Percentiles rank a stretch among this genome's conserved stretches.
Evolutionary conservation across 129 eudicot genomes (phyloP).

Genomic region (Cynara cardunculus): DNA sequence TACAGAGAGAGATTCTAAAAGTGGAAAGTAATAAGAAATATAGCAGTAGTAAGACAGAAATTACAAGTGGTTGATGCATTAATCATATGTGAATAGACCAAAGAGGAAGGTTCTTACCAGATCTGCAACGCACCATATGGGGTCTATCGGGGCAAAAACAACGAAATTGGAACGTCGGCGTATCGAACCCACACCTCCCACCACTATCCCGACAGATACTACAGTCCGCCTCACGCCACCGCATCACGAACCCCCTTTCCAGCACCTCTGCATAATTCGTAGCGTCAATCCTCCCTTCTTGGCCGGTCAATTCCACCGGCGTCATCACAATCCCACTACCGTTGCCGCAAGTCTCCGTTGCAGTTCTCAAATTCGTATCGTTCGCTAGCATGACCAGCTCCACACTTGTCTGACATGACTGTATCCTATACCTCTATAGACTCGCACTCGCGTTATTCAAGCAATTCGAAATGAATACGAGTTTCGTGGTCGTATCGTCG

Average conservation of each 20-base stretch:
- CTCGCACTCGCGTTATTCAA: not conserved
- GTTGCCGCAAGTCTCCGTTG: constrained; percentile 15
- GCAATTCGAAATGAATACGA: constrained; percentile 12
- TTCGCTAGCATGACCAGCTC: constrained; percentile 23
- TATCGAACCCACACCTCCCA: constrained; percentile 63
- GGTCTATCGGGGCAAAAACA: constrained; percentile 70
- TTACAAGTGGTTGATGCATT: not conserved
- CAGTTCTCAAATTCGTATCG: constrained; percentile 21
- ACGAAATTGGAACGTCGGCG: not conserved
- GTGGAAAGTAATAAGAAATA: not conserved
- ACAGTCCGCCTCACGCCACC: constrained; percentile 53
- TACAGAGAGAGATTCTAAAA: not conserved
- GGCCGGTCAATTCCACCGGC: constrained; percentile 34
- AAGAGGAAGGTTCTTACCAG: constrained; percentile 30
- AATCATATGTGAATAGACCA: no score
- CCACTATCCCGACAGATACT: constrained; percentile 34
- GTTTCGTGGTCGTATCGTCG: not conserved
- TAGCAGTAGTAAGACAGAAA: not conserved
- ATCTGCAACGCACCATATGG: constrained; percentile 32
- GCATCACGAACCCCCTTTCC: constrained; percentile 47
- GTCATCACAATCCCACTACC: constrained; percentile 14
- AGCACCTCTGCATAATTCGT: constrained; percentile 19
- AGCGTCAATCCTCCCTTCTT: constrained; percentile 15
- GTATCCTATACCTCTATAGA: not conserved
- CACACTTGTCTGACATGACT: not conserved